Evolutionary conservation across 495 filamentous ascomycete genomes (phyloP).

Genomic region (Coniosporium apollinis): DNA sequence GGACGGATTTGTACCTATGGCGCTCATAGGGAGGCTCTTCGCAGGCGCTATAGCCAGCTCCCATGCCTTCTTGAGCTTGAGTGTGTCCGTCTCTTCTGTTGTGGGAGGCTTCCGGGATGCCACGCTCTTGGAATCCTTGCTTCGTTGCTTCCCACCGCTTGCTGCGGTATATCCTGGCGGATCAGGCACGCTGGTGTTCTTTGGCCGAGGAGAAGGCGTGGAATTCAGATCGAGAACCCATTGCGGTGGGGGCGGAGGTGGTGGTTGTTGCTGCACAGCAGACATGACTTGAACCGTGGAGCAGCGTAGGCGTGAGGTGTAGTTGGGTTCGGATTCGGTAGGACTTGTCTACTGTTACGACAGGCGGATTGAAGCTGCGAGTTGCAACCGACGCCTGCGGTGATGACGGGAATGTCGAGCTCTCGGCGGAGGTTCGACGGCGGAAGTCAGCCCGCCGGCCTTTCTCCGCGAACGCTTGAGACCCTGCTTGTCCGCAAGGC

Average conservation of each 20-base stretch:
- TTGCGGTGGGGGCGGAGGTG: slow-evolving; percentile 36
- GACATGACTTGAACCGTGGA: background rate
- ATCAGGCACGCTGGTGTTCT: slow-evolving; percentile 52
- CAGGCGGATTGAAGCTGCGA: too few species aligned
- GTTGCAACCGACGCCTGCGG: too few species aligned
- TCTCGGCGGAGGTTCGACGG: too few species aligned
- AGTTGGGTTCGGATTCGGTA: too few species aligned
- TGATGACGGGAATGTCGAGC: too few species aligned
- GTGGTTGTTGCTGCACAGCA: slow-evolving; percentile 2
- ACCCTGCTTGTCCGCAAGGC: too few species aligned
- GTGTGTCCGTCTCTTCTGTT: slow-evolving; percentile 68
- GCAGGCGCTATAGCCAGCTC: slow-evolving; percentile 88
- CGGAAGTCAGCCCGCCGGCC: too few species aligned
- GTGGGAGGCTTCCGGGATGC: slow-evolving; percentile 38
- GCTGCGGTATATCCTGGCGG: slow-evolving; percentile 67
- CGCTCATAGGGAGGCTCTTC: slow-evolving; percentile 94
- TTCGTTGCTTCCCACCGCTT: slow-evolving; percentile 24
- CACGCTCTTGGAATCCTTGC: slow-evolving; percentile 21
- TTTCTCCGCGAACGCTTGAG: too few species aligned
- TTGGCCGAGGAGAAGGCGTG: slow-evolving; percentile 41
- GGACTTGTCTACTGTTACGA: too few species aligned
- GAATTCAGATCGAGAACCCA: slow-evolving; percentile 69
- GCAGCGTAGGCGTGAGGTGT: background rate
- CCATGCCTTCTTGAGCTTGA: slow-evolving; percentile 98
- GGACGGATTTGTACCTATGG: slow-evolving; percentile 54